Evolutionary conservation across 345 rosid genomes (phyloP).

Genomic region (Eucalyptus sp.): DNA sequence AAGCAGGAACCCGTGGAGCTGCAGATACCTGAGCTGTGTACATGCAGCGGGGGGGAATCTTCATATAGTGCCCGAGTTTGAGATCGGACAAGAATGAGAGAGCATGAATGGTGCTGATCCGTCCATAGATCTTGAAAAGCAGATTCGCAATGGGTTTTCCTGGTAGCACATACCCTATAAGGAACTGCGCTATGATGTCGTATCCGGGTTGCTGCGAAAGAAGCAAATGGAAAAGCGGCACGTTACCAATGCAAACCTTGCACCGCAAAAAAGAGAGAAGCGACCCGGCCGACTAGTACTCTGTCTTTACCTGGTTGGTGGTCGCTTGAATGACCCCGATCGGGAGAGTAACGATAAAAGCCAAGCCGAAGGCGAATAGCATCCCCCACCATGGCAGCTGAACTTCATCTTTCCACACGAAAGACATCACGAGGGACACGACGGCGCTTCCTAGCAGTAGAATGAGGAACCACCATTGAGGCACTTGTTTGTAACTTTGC

Average conservation of each 20-base stretch:
- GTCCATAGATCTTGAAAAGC: constrained; percentile 89
- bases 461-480: constrained; percentile 80
- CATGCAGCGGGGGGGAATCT: constrained; percentile 94
- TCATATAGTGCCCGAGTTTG: constrained; percentile 99
- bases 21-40: constrained; percentile 70
- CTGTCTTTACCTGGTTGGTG: constrained; percentile 60
- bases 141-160: constrained; percentile 97
- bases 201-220: constrained; percentile 89
- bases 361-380: constrained; percentile 75
- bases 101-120: constrained; percentile 88
- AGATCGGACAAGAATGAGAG: constrained; percentile 90
- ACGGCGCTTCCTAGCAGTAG: constrained; percentile 43
- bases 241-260: background rate
- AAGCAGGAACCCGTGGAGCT: constrained; percentile 50
- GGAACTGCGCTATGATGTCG: constrained; percentile 92
- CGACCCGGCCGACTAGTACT: background rate
- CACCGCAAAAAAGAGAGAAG: background rate
- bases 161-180: constrained; percentile 72
- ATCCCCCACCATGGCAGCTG: constrained; percentile 98
- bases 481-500: constrained; percentile 78
- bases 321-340: constrained; percentile 97
- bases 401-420: constrained; percentile 60
- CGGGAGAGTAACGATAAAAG: constrained; percentile 83
- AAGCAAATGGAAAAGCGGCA: background rate
- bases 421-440: constrained; percentile 55